Evolutionary conservation across 2,329 filamentous ascomycete genomes (phyloP).

Genomic region (Meredithiella fracta): DNA sequence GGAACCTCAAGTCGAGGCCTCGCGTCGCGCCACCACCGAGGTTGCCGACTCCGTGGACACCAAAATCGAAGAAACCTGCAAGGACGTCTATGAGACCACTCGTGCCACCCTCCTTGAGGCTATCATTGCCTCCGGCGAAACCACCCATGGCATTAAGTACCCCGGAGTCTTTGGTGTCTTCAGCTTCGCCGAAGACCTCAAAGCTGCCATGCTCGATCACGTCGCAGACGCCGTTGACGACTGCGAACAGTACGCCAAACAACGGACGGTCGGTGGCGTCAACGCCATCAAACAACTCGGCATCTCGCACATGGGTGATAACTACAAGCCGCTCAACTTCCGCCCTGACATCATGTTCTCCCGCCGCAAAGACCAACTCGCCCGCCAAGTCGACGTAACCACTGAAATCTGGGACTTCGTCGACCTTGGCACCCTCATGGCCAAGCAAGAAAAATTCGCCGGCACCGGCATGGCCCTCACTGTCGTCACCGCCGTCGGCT

Average conservation of each 20-base stretch:
- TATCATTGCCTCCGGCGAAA: constrained; percentile 60
- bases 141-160: constrained; percentile 68
- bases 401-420: constrained; percentile 90
- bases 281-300: constrained; percentile 79
- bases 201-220: constrained; percentile 77
- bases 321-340: constrained; percentile 76
- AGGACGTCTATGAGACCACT: constrained; percentile 72
- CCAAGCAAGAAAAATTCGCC: constrained; percentile 85
- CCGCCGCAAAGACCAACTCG: constrained; percentile 62
- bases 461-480: constrained; percentile 92
- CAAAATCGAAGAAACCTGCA: constrained; percentile 70
- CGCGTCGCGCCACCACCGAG: constrained; percentile 61
- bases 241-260: constrained; percentile 76
- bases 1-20: constrained; percentile 71
- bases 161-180: constrained; percentile 73
- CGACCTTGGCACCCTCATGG: constrained; percentile 65
- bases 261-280: constrained; percentile 62
- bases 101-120: constrained; percentile 57
- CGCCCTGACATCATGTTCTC: constrained; percentile 88
- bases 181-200: constrained; percentile 84
- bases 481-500: constrained; percentile 69
- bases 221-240: constrained; percentile 61
- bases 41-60: constrained; percentile 67
- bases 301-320: constrained; percentile 71
- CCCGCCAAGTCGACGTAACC: constrained; percentile 70